Conservation (phyloP, 2,329 filamentous ascomycete genomes). For the Dendryphion nanum region DNA sequence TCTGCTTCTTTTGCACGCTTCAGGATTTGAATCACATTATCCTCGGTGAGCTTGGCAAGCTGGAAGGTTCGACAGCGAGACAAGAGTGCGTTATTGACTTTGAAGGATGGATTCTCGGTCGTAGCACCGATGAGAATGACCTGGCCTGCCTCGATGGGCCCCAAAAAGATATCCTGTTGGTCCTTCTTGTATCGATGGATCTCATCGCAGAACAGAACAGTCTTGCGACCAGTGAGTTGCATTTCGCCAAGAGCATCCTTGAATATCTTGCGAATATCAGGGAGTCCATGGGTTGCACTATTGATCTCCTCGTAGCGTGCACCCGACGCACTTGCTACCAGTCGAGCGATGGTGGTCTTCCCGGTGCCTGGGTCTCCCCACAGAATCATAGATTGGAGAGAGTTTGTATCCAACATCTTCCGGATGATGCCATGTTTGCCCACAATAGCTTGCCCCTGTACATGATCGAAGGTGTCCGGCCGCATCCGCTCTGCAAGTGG, state of each 20-base stretch:
- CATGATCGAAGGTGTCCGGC: conserved; percentile 77
- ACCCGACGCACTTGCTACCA: conserved; percentile 79
- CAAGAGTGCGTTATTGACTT: conserved; percentile 81
- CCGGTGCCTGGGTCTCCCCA: conserved; percentile 83
- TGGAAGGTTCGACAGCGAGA: conserved; percentile 92
- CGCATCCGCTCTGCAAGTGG: conserved; percentile 94
- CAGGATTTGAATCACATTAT: conserved; percentile 72
- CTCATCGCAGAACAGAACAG: conserved; percentile 97
- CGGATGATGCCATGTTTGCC: conserved; percentile 80
- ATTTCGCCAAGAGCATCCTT: conserved; percentile 78
- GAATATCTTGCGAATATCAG: conserved; percentile 91
- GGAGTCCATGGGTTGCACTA: conserved; percentile 82
- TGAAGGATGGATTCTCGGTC: conserved; percentile 95
- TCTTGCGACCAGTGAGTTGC: conserved; percentile 78
- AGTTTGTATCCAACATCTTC: conserved; percentile 78
- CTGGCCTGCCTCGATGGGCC: conserved; percentile 85
- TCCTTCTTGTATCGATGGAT: conserved; percentile 88
- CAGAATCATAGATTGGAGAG: conserved; percentile 91
- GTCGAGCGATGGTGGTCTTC: conserved; percentile 88
- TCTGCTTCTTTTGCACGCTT: conserved; percentile 70
- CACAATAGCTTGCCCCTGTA: conserved; percentile 89
- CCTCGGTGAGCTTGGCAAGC: conserved; percentile 68
- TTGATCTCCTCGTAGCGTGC: conserved; percentile 94
- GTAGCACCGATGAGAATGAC: conserved; percentile 93
- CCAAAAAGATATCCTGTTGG: conserved; percentile 93